Base-by-base conservation (phyloP, 1,139 yeast genomes). In the Geotrichum fermentans region DNA sequence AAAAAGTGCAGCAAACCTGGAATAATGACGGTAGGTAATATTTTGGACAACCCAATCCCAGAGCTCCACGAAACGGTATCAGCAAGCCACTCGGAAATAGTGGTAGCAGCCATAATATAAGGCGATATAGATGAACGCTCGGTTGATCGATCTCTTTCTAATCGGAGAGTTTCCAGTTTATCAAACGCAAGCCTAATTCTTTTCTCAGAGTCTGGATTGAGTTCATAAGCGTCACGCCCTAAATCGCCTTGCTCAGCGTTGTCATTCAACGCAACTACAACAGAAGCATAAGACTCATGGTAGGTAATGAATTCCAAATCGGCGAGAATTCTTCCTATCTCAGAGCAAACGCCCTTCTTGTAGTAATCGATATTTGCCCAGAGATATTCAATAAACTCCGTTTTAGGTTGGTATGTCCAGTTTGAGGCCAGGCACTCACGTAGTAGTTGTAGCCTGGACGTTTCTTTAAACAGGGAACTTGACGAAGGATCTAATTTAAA, bases 341-440 rank as follows among this genome's bases (percentile, higher is more conserved):
- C 83, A 24, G 77, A 79, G 33, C 97, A 74, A 2, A 89, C 89
- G 13, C 80, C 79, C 52, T 82, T 85, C 59, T 86, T 84, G n/a
- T 83, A 82, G 61, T 85, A 88, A 2, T 76, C 77, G 51, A 79
- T 62, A 16, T 71, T 61, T 8, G 51, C 55, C 61, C 80, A 70
- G 54, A 84, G 70, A 54, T 75, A 66, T 0, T 73, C 68, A 39
- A 83, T 61, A 2, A 80, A 58, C 4, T 63, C 66, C 16, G 76
- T 79, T 6, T 80, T 71, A 21, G 75, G 67, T 21, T 79, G 78
- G 51, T 74, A 75, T 53, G 78, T 74, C 79, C 78, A 6, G 76
- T 61, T 2, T 81, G 71, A 1, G 16, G 80, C 72, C 40, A 84
- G 62, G 46, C 77, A 73, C 24, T 82, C 72, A 55, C 79, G 74